Evolutionary conservation across 2,329 filamentous ascomycete species (phyloP).

Genomic region (Claviceps sp.): DNA sequence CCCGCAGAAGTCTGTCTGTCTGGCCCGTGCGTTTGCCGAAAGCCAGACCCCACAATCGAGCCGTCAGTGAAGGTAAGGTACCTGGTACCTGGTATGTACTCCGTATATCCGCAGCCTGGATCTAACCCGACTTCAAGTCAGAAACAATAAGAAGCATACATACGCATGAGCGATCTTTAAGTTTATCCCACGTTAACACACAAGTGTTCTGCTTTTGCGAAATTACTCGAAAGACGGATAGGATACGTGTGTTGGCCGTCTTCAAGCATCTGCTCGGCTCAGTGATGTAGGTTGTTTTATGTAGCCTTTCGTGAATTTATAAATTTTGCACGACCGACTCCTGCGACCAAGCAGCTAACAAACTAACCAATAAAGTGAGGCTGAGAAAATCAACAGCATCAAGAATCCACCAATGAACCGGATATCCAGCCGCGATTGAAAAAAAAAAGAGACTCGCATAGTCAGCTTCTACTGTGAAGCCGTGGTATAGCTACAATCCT

Average conservation of each 20-base stretch:
- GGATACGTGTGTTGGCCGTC: too few species aligned
- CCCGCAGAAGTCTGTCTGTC: background rate
- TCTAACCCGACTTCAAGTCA: too few species aligned
- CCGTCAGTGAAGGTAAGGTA: background rate
- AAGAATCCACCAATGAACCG: slow-evolving; percentile 55
- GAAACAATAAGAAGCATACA: too few species aligned
- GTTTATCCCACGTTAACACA: too few species aligned
- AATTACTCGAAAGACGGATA: too few species aligned
- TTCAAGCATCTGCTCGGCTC: background rate
- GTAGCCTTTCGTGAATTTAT: background rate
- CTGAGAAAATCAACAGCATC: slow-evolving; percentile 45
- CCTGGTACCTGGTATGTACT: too few species aligned
- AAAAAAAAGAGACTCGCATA: background rate
- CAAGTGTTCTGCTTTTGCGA: too few species aligned
- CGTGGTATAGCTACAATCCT: background rate
- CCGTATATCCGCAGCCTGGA: too few species aligned
- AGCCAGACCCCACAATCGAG: background rate
- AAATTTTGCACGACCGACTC: background rate
- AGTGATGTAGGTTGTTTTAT: background rate
- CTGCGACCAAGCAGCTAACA: background rate
- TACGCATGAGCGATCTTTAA: too few species aligned
- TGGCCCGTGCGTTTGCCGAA: background rate
- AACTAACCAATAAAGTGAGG: background rate
- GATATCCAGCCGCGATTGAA: background rate
- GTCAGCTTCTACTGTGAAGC: background rate